Base-by-base conservation (phyloP, 2,329 filamentous ascomycete genomes). In the Beauveria asiatica region DNA sequence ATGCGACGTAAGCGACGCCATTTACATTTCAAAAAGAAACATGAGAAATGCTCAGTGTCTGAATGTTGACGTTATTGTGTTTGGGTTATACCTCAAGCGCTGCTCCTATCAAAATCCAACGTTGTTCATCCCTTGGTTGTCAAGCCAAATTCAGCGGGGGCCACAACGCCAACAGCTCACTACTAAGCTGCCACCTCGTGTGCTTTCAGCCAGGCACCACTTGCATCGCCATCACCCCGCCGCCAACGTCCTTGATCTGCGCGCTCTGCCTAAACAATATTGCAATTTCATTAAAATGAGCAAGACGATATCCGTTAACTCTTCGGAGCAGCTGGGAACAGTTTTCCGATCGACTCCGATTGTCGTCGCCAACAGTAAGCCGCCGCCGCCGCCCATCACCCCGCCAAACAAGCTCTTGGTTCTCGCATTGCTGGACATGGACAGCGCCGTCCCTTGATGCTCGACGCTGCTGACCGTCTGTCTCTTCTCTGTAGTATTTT, bases 281-380 rank as follows among this genome's bases (percentile, higher is more conserved):
- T 17, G 53, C 16, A 60, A 57, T 23, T 37, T 39, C 39, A 39
- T 51, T 25, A 21, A 56, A 67, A 65, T 71, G 33, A 63, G 65
- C 55, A 61, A 66, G 42, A 62, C 66, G 21, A 65, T 72, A 48
- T 56, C 63, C 57, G 74, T 75, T 59, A 72, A 74, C 69, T 83
- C 81, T 62, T 75, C 77, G 65, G 77, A 78, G 68, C 85, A 93
- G 70, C 87, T 95, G 68, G 81, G 80, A 67, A 75, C 77, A 37
- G 75, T 94, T 62, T 80, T 96, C 63, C 82, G 82, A 63, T 84
- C 82, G 59, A 92, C 89, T 39, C 84, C 83, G 65, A 84, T 96
- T 62, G 90, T 97, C 46, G 87, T 97, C 59, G 86, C 88, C 69
- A 90, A 96, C 76, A 97, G 92, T 96, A 79, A 82, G 90, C 80